These are phyloP conservation scores for Xylariaceae sp. DNA, from an alignment of 2,329 filamentous ascomycete genomes.

Conservation along the genomic window DNA sequence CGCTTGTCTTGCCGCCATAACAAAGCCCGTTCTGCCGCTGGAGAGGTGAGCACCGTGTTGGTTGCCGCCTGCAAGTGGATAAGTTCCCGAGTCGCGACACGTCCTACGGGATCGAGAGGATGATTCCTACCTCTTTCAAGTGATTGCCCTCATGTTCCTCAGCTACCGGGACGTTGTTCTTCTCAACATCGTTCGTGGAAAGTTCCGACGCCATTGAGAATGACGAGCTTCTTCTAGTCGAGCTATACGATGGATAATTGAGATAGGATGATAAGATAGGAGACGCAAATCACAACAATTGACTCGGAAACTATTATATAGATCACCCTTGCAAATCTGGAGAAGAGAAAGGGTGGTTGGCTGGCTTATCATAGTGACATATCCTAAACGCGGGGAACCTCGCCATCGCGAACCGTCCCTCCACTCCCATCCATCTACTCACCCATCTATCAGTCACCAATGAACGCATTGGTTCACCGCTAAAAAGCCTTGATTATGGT, in stretches of 20 bases:
- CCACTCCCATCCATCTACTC: no score
- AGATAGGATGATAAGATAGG: constrained; percentile 5
- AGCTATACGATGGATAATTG: background rate
- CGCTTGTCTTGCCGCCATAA: constrained; percentile 52
- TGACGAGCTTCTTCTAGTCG: constrained; percentile 3
- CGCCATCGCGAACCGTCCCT: constrained; percentile 24
- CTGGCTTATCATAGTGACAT: background rate
- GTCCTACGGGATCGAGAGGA: background rate
- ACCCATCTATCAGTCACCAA: constrained; percentile 6
- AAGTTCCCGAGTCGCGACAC: constrained; percentile 1
- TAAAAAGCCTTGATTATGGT: background rate
- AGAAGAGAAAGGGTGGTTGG: constrained; percentile 7
- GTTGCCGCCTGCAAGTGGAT: constrained; percentile 6
- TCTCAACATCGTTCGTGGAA: constrained; percentile 29
- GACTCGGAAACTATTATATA: constrained; percentile 6
- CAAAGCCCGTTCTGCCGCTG: constrained; percentile 28
- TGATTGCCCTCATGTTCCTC: constrained; percentile 26
- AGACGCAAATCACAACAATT: constrained; percentile 7
- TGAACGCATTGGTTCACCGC: constrained; percentile 9
- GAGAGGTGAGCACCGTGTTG: constrained; percentile 10
- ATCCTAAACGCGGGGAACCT: constrained; percentile 20
- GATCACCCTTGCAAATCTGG: constrained; percentile 11
- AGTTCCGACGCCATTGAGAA: constrained; percentile 28
- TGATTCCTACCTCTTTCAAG: constrained; percentile 19
- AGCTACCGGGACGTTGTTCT: constrained; percentile 21